Evolutionary conservation across 352 stramenopile genomes (phyloP).

Genomic region (Phytophthora megakarya): DNA sequence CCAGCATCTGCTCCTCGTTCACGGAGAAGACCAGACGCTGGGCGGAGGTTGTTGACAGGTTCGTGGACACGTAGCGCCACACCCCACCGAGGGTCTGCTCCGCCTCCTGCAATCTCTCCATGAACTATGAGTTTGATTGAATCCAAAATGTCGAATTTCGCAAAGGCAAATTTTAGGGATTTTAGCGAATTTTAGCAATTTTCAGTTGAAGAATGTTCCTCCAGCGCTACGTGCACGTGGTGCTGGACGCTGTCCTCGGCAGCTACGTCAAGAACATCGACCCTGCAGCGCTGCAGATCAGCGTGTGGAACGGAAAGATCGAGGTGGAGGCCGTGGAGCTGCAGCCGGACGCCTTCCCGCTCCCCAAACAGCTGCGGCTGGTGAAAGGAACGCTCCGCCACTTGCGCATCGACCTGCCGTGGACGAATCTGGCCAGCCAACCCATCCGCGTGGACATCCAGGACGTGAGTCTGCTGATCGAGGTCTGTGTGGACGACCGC

Average conservation of each 20-base stretch:
- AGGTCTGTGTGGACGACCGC: conserved; percentile 48
- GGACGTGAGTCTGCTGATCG: conserved; percentile 74
- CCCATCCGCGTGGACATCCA: conserved; percentile 81
- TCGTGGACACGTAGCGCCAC: conserved; percentile 50
- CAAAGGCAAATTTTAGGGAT: no score
- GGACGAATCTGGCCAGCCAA: conserved; percentile 72
- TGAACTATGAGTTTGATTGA: conserved; percentile 10
- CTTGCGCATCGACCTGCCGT: conserved; percentile 76
- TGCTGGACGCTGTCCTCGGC: conserved; percentile 82
- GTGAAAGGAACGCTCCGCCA: conserved; percentile 80
- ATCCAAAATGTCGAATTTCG: background rate
- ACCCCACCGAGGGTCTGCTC: conserved; percentile 54
- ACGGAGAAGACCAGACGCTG: conserved; percentile 51
- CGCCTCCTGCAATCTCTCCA: conserved; percentile 50
- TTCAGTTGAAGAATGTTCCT: conserved; percentile 59
- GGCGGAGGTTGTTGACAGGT: conserved; percentile 23
- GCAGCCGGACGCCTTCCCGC: conserved; percentile 68
- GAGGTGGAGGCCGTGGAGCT: conserved; percentile 83
- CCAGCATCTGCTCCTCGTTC: conserved; percentile 65
- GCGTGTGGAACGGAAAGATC: conserved; percentile 86
- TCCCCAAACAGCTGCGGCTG: conserved; percentile 69
- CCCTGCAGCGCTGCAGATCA: conserved; percentile 83
- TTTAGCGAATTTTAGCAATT: no score
- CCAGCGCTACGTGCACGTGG: conserved; percentile 84
- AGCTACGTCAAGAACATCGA: conserved; percentile 90